A percentile compares a stretch with the other conserved stretches of the same genome.
Conservation (phyloP, 2,329 filamentous ascomycete genomes). For the Stylonectria norvegica region DNA sequence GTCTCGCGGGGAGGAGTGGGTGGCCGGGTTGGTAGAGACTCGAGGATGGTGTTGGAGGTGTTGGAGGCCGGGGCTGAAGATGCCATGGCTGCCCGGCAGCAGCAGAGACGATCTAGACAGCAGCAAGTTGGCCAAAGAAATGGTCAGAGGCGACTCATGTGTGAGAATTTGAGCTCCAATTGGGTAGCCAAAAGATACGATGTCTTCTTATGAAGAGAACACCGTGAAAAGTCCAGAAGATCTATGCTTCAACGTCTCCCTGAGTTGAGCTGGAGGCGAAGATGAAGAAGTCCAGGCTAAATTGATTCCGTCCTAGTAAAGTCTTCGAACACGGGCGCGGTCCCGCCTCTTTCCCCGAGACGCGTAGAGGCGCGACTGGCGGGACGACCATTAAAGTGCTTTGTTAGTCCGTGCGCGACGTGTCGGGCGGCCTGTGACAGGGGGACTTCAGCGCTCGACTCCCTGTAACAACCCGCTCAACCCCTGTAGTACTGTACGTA, state of each 20-base stretch:
- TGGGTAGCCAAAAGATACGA: too few relatives aligned
- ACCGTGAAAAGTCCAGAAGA: too few relatives aligned
- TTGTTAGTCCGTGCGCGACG: constrained; percentile 2
- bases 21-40: constrained; percentile 55
- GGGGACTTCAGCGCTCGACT: too few relatives aligned
- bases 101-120: constrained; percentile 39
- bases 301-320: constrained; percentile 6
- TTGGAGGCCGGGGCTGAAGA: constrained; percentile 38
- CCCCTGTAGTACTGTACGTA: too few relatives aligned
- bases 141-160: constrained; percentile 22
- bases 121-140: constrained; percentile 28
- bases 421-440: neutral
- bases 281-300: constrained; percentile 10
- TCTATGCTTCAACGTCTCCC: too few relatives aligned
- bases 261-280: constrained; percentile 11
- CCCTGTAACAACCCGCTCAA: too few relatives aligned
- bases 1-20: constrained; percentile 65
- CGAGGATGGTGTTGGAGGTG: constrained; percentile 42
- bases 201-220: too few relatives aligned
- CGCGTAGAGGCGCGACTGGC: neutral
- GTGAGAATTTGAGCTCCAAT: too few relatives aligned
- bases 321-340: constrained; percentile 19
- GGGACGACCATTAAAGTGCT: neutral
- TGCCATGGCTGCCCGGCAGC: constrained; percentile 41
- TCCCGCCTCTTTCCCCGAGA: constrained; percentile 2